Base-by-base conservation (phyloP, 805 yeast genomes). In the Kodamaea restingae region DNA sequence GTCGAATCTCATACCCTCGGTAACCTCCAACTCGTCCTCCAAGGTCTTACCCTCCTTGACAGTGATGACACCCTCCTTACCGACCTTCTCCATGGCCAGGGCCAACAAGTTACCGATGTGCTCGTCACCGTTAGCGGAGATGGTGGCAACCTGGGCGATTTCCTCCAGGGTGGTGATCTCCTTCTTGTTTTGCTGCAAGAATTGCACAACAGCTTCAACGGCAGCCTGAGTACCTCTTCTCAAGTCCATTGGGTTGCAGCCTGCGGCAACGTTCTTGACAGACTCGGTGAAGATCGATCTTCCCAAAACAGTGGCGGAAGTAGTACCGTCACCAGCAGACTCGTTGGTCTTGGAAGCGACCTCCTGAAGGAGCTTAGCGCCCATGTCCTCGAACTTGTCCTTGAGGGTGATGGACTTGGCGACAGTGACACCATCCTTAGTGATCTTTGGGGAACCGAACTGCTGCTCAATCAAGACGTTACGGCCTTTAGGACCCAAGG, bases 341-440 rank as follows among this genome's bases (percentile, higher is more conserved):
- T 91, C 96, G 66, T 93, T 93, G 56, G 98, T 90, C 78, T 86
- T 91, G 53, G 95, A 81, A 31, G 98, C 96, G 44, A 93, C 97
- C 62, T 93, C 98, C 70, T 90, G 97, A 57, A 91, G 71, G 50
- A 91, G 75, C 71, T 86, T 87, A 42, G 96, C 96, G 44, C 98
- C 98, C 74, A 93, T 74, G 69, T 91, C 91, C 73, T 91, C 98
- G 57, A 90, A 91, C 66, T 83, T 87, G 73, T 93, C 95, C 61
- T 83, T 71, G 51, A 93, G 71, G 30, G 78, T 76, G 55, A 91
- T 80, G 40, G 95, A 81, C 58, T 76, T 79, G 46, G 98, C 98
- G 44, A 91, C 97, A 34, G 98, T 88, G 38, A 88, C 97, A 78
- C 98, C 98, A 64, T 91, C 98, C 73, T 91, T 91, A 67, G 98